A percentile compares a stretch with the other conserved stretches of the same genome.
phyloP scores from a whole-genome alignment of 768 basidiomycete genomes.

The Candolleomyces aberdarensis region DNA sequence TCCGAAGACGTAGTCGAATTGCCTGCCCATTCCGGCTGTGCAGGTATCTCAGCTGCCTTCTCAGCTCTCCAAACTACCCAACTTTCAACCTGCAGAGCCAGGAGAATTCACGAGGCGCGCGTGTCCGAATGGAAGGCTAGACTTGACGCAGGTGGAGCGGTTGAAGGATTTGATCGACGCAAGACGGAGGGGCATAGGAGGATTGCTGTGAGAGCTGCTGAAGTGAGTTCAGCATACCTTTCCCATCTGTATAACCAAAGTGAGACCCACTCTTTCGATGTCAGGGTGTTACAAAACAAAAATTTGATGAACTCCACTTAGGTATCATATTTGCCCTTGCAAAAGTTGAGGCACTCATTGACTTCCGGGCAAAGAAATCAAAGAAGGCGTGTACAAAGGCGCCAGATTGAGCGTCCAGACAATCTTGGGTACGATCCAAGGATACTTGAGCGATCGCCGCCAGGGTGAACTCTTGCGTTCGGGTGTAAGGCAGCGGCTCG shows the following conservation, averaged over 20 bases:
- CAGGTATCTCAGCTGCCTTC: conserved; percentile 71
- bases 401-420: conserved; percentile 49
- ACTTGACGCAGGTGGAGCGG: conserved; percentile 88
- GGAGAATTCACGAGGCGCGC: conserved; percentile 91
- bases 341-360: conserved; percentile 83
- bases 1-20: conserved; percentile 80
- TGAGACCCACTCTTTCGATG: background rate
- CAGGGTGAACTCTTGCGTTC: conserved; percentile 82
- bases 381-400: conserved; percentile 74
- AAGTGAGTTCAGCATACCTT: conserved; percentile 52
- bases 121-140: conserved; percentile 75
- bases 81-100: conserved; percentile 73
- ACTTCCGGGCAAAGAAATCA: conserved; percentile 88
- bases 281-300: conserved; percentile 39
- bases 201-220: conserved; percentile 64
- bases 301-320: conserved; percentile 53
- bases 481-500: conserved; percentile 74
- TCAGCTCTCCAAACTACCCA: conserved; percentile 56
- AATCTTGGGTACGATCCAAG: conserved; percentile 50
- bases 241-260: background rate
- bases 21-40: conserved; percentile 84
- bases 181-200: conserved; percentile 79
- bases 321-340: conserved; percentile 76
- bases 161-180: conserved; percentile 84
- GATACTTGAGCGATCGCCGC: conserved; percentile 64